Evolutionary conservation across 73 alveolate genomes (phyloP), one percentile per base, ranked within the genome.

Genomic region (Tetrahymena elliotti): DNA sequence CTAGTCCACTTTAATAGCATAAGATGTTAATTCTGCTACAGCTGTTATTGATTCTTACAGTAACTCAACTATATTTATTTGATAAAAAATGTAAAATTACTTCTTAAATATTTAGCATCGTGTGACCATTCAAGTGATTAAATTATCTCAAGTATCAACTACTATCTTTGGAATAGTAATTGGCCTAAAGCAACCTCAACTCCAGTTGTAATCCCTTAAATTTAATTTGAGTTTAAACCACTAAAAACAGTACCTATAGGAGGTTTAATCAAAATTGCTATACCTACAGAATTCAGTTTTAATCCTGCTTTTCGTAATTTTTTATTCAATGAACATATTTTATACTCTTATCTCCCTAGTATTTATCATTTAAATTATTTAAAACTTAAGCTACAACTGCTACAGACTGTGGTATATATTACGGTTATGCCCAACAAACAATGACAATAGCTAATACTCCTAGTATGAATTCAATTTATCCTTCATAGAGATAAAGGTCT

Each of bases 11-110:
- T 35, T 94, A 7, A 38, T 94, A 38, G 34, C 93, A 94, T 39
- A 94, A 35, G 96, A 94, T 84, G 96, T 94, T 0, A 38, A 35
- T 12, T 94, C 93, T 84, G 96, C 93, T 31, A 52, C 83, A 15
- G 95, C 96, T 38, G 36, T 22, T 47, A 92, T 94, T 9, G 38
- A 68, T 27, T 22, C 34, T 68, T 68, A 68, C n/a, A n/a, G 88
- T 68, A 68, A 68, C 34, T 22, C n/a, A 27, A n/a, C n/a, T n/a
- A n/a, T n/a, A n/a, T n/a, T 27, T n/a, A 24, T 68, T 68, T 68
- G 16, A 18, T 10, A 27, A 2, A 68, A 22, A 22, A 6, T 68
- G 12, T 11, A 47, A 47, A 8, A 12, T 68, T 18, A 6, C 2
- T 68, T 68, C 33, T 27, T 68, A 0, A 68, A 68, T 22, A 68